Evolutionary conservation across 441 rosid species (phyloP).

Genomic region (Populus hybrid): DNA sequence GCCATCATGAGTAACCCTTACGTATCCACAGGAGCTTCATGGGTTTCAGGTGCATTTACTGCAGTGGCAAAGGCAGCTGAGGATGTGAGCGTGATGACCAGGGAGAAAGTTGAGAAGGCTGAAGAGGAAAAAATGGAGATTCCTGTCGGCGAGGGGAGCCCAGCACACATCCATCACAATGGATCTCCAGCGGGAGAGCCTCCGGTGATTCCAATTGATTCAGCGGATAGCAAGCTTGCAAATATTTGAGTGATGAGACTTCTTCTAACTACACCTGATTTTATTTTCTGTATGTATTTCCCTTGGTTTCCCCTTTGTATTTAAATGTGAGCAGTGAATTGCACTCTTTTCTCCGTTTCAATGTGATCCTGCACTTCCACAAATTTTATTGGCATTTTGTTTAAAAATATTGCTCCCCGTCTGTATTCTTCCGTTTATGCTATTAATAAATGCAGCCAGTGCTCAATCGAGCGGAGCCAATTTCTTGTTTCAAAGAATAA

Average conservation of each 20-base stretch:
- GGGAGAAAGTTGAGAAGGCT: conserved; percentile 46
- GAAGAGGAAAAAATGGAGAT: conserved; percentile 42
- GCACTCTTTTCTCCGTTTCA: neutral
- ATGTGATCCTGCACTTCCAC: neutral
- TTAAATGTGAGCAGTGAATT: neutral
- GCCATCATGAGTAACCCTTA: conserved; percentile 54
- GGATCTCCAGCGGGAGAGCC: conserved; percentile 33
- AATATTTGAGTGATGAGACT: neutral
- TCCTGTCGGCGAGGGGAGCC: conserved; percentile 20
- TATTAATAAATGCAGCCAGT: neutral
- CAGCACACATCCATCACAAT: conserved; percentile 22
- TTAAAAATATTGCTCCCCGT: neutral
- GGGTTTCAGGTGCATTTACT: conserved; percentile 58
- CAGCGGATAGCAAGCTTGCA: conserved; percentile 27
- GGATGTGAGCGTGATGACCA: conserved; percentile 40
- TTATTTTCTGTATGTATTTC: neutral
- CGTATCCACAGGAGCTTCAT: conserved; percentile 52
- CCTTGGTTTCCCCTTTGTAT: neutral
- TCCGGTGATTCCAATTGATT: conserved; percentile 36
- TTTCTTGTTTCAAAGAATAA: too few species aligned
- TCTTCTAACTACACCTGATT: neutral
- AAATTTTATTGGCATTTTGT: neutral
- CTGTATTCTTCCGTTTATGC: neutral
- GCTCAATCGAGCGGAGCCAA: neutral
- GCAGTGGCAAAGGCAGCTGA: conserved; percentile 48